Base-by-base conservation (phyloP, 192 early-diverging fungal species). In the Dimargaris cristalligena region DNA sequence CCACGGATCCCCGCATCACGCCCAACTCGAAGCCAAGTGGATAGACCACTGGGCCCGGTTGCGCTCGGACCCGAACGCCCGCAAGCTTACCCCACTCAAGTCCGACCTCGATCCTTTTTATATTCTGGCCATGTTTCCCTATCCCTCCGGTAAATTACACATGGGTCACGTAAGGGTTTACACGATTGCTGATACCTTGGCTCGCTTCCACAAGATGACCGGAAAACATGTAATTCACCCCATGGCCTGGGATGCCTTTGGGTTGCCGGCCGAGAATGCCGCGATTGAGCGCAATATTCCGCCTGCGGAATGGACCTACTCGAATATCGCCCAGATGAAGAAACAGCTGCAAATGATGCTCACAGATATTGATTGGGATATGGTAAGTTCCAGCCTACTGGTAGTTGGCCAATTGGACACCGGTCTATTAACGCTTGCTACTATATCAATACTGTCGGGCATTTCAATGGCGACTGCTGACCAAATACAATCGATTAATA, bases 211-310 rank as follows among this genome's bases (percentile, higher is more conserved):
- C 45, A 67, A 74, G 38, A 86, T 93, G 84, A 70, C 65, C 59
- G 88, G 89, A 20, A 77, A 75, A 49, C 66, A 80, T 35, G 91
- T 91, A 13, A 68, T 92, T 1, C 80, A 88, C 61, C 94, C 94
- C 4, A 97, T 97, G 83, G 94, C 90, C 16, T 97, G 92, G 91
- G 94, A 97, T 65, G 84, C 91, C 8, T 97, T 97, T 73, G 94
- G 94, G 0, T 72, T 97, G n/a, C 94, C 94, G 0, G 94, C 94
- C 10, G 94, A 97, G 60, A 97, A 97, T 67, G 94, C 94, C 0
- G 92, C 94, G 1, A 90, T 91, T 35, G 85, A 90, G 56, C 78
- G 86, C 16, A 74, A 75, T 14, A 73, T 90, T 56, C 78, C 80
- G 31, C 92, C 94, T 1, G 69, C 66, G 28, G 73, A 79, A 30